phyloP scores from a whole-genome alignment of 768 basidiomycete genomes.

The Lentinula guzmanii region DNA sequence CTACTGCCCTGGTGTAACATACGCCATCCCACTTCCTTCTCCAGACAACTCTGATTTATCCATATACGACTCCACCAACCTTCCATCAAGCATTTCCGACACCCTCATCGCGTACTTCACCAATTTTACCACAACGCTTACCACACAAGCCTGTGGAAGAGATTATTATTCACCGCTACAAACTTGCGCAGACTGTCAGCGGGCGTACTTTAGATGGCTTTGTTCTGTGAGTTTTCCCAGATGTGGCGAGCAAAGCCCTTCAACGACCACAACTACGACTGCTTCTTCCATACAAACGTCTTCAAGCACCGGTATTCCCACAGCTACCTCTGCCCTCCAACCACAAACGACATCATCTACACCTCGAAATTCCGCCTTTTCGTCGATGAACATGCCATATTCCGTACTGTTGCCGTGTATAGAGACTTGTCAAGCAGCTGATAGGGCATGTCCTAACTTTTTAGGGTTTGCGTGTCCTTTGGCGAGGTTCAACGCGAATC shows the following conservation, averaged over 20 bases:
- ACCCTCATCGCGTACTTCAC: slow-evolving; percentile 54
- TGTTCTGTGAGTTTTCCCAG: slow-evolving; percentile 71
- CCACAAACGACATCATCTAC: slow-evolving; percentile 32
- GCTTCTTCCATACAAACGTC: slow-evolving; percentile 11
- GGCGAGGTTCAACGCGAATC: slow-evolving; percentile 50
- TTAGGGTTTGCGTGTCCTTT: slow-evolving; percentile 67
- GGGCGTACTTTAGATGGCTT: slow-evolving; percentile 71
- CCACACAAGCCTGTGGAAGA: slow-evolving; percentile 72
- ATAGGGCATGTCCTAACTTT: slow-evolving; percentile 73
- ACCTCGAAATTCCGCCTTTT: slow-evolving; percentile 41
- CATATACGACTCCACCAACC: slow-evolving; percentile 42
- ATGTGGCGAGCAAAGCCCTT: slow-evolving; percentile 52
- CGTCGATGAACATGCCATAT: slow-evolving; percentile 41
- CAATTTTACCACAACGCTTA: slow-evolving; percentile 71
- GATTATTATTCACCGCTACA: slow-evolving; percentile 77
- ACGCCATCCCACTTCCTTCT: slow-evolving; percentile 60
- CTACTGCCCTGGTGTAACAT: slow-evolving; percentile 67
- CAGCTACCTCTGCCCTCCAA: slow-evolving; percentile 43
- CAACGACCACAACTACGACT: slow-evolving; percentile 19
- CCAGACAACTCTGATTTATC: slow-evolving; percentile 31
- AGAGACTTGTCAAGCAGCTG: slow-evolving; percentile 68
- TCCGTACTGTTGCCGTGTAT: slow-evolving; percentile 70
- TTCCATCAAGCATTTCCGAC: slow-evolving; percentile 42
- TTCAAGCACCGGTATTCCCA: slow-evolving; percentile 26
- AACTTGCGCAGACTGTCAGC: slow-evolving; percentile 70